phyloP scores from a whole-genome alignment of 1,284 basidiomycete genomes.

The Fomitiporia mediterranea region DNA sequence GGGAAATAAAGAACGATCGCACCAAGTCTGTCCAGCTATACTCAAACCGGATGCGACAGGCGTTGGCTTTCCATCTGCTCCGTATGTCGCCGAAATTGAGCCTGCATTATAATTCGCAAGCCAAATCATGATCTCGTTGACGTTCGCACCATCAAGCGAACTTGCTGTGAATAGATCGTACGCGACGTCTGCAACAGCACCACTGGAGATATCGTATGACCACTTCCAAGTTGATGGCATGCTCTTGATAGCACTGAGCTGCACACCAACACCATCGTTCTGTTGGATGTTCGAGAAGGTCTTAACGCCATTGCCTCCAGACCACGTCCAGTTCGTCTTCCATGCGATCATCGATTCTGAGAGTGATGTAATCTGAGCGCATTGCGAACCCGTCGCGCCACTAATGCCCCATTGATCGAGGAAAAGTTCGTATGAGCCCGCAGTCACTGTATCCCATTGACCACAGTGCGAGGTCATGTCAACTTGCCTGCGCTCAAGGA shows the following conservation, averaged over 20 bases:
- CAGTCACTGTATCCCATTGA: slow-evolving; percentile 47
- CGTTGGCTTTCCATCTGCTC: slow-evolving; percentile 41
- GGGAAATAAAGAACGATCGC: neutral
- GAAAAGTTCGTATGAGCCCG: slow-evolving; percentile 43
- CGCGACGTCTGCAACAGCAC: slow-evolving; percentile 48
- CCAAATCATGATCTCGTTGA: slow-evolving; percentile 67
- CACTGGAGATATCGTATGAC: slow-evolving; percentile 32
- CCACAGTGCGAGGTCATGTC: slow-evolving; percentile 38
- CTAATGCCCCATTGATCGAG: slow-evolving; percentile 50
- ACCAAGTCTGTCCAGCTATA: slow-evolving; percentile 52
- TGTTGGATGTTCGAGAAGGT: slow-evolving; percentile 57
- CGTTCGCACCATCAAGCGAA: slow-evolving; percentile 44
- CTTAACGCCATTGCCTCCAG: slow-evolving; percentile 49
- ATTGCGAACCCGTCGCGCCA: slow-evolving; percentile 48
- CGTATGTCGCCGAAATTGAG: slow-evolving; percentile 50
- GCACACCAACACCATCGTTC: slow-evolving; percentile 46
- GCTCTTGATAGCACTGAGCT: slow-evolving; percentile 46
- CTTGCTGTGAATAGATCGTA: slow-evolving; percentile 61
- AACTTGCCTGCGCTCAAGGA: slow-evolving; percentile 13
- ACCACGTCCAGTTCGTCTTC: slow-evolving; percentile 54
- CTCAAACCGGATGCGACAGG: slow-evolving; percentile 41
- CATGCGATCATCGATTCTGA: slow-evolving; percentile 45
- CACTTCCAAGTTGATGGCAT: slow-evolving; percentile 49
- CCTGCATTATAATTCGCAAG: slow-evolving; percentile 53
- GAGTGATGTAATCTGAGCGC: slow-evolving; percentile 45